Conservation (phyloP, 2,329 filamentous ascomycete species). For the Rhynchosporium graminicola region DNA sequence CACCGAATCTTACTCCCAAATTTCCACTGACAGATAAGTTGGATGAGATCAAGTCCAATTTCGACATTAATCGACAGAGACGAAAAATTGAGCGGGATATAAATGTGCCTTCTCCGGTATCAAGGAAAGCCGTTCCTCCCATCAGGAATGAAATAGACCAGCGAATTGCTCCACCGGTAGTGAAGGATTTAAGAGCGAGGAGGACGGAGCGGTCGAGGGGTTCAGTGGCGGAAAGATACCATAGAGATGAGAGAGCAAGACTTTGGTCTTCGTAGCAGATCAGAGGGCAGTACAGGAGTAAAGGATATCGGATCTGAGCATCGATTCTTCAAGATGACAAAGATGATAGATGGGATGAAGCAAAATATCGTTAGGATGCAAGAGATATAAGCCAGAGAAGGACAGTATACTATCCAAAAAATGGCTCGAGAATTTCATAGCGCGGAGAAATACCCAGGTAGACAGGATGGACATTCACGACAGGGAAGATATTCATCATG, state of each 20-base stretch:
- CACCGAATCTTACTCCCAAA: not conserved
- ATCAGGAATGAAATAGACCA: not conserved
- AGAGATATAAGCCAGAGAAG: too few relatives aligned
- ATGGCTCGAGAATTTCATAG: too few relatives aligned
- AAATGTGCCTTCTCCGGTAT: too few relatives aligned
- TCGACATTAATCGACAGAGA: constrained; percentile 8
- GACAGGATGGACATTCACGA: too few relatives aligned
- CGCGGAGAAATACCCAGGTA: too few relatives aligned
- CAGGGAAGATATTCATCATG: too few relatives aligned
- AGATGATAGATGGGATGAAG: too few relatives aligned
- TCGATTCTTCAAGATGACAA: too few relatives aligned
- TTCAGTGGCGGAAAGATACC: constrained; percentile 6
- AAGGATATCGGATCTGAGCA: too few relatives aligned
- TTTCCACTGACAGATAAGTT: not conserved
- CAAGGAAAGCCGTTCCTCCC: not conserved
- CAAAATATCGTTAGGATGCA: too few relatives aligned
- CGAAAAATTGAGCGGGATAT: constrained; percentile 3
- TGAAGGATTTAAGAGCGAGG: constrained; percentile 1
- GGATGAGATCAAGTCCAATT: not conserved
- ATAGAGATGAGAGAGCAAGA: constrained; percentile 12
- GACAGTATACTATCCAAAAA: too few relatives aligned
- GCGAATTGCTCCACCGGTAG: not conserved
- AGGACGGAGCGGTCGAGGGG: constrained; percentile 2
- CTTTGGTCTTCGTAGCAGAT: constrained; percentile 14
- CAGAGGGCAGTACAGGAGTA: not conserved